Percentiles rank a stretch among this genome's conserved stretches.
Evolutionary conservation across 805 yeast genomes (phyloP).

Genomic region (Candida nemodendra): DNA sequence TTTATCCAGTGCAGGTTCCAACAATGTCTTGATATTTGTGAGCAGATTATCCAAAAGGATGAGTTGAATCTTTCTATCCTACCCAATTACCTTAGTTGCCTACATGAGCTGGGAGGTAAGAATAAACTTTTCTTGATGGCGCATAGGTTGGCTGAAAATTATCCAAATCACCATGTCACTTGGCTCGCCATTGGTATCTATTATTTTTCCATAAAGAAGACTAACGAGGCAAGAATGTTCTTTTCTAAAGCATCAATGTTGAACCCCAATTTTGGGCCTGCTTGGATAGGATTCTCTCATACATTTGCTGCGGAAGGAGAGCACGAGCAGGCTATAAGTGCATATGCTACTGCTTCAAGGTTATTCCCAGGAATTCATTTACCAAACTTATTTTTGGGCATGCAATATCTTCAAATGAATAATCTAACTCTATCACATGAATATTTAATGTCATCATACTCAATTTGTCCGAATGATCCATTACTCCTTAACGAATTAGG

Average conservation of each 20-base stretch:
- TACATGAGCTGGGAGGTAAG: constrained; percentile 80
- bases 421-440: constrained; percentile 83
- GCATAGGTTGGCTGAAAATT: constrained; percentile 80
- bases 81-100: constrained; percentile 78
- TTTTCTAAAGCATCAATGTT: constrained; percentile 87
- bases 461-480: constrained; percentile 84
- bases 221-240: constrained; percentile 79
- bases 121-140: constrained; percentile 78
- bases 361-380: constrained; percentile 88
- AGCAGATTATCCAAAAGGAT: constrained; percentile 55
- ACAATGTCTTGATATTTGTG: constrained; percentile 74
- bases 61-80: constrained; percentile 67
- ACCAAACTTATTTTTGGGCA: constrained; percentile 87
- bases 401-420: constrained; percentile 91
- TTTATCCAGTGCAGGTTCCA: constrained; percentile 78
- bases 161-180: constrained; percentile 78
- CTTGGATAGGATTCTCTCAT: constrained; percentile 98
- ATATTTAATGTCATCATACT: constrained; percentile 71
- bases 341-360: constrained; percentile 93
- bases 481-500: constrained; percentile 88
- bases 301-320: constrained; percentile 98
- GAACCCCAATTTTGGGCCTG: constrained; percentile 87
- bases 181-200: constrained; percentile 94
- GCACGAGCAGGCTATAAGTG: constrained; percentile 97
- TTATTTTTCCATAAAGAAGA: constrained; percentile 69